Conservation (phyloP, 1,284 basidiomycete species). For the Malassezia equina region DNA sequence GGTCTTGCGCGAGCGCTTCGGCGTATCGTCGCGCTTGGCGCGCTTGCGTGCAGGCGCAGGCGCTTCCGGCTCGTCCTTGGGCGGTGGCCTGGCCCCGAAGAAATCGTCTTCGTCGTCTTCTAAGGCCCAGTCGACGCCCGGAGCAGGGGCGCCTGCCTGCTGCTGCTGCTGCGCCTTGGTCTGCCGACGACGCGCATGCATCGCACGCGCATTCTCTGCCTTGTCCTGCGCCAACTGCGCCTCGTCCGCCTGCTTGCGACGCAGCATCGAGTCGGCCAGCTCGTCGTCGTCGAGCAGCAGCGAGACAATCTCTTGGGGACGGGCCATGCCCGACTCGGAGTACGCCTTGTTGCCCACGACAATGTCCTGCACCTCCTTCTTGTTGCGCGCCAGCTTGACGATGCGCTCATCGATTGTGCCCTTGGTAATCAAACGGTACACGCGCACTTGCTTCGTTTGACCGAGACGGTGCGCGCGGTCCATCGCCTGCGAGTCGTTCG, state of each 20-base stretch:
- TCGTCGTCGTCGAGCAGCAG: constrained; percentile 87
- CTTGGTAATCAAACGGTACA: constrained; percentile 89
- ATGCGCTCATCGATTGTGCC: constrained; percentile 99
- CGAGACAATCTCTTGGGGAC: constrained; percentile 93
- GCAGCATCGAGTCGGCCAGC: constrained; percentile 46
- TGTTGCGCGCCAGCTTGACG: constrained; percentile 54
- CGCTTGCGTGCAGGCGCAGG: constrained; percentile 22
- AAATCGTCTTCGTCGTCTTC: constrained; percentile 48
- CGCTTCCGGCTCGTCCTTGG: constrained; percentile 23
- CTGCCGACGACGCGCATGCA: constrained; percentile 35
- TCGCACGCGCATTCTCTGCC: constrained; percentile 40
- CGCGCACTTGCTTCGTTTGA: constrained; percentile 96
- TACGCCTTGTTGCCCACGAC: constrained; percentile 91
- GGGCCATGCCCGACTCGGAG: constrained; percentile 57
- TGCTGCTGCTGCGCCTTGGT: constrained; percentile 29
- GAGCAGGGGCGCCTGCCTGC: constrained; percentile 16
- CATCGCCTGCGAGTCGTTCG: constrained; percentile 97
- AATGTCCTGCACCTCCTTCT: constrained; percentile 66
- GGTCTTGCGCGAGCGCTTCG: constrained; percentile 12
- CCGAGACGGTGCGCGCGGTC: constrained; percentile 97
- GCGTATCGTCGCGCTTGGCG: constrained; percentile 1
- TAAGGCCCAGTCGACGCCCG: constrained; percentile 30
- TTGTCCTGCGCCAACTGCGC: constrained; percentile 41
- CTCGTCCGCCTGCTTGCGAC: constrained; percentile 46
- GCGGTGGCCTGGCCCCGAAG: constrained; percentile 32